These are phyloP conservation scores for Alternaria triticina DNA, from an alignment of 2,329 filamentous ascomycete species.

Conservation along the genomic window DNA sequence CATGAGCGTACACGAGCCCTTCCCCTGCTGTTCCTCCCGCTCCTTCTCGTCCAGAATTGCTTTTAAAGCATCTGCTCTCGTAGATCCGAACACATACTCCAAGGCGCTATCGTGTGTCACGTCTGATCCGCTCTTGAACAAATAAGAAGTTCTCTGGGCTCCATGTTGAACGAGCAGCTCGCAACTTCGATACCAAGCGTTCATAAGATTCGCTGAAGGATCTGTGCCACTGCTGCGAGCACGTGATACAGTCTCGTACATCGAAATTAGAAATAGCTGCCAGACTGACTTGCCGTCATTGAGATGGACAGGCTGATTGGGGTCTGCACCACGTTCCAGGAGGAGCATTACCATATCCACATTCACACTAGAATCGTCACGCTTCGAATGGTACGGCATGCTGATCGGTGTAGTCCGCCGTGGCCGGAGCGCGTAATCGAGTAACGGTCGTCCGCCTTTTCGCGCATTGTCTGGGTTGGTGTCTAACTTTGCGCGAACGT, in stretches of 20 bases:
- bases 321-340: slow-evolving; percentile 9
- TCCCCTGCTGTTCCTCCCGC: too few relatives aligned
- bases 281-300: slow-evolving; percentile 14
- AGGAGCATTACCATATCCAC: slow-evolving; percentile 17
- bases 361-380: slow-evolving; percentile 12
- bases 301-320: slow-evolving; percentile 14
- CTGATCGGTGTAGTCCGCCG: background rate
- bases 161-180: background rate
- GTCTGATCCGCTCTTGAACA: too few relatives aligned
- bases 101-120: too few relatives aligned
- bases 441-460: slow-evolving; percentile 11
- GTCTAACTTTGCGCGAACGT: slow-evolving; percentile 13
- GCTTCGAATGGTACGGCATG: slow-evolving; percentile 10
- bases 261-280: slow-evolving; percentile 12
- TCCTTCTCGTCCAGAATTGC: too few relatives aligned
- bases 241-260: background rate
- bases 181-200: background rate
- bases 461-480: background rate
- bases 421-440: slow-evolving; percentile 22
- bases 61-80: too few relatives aligned
- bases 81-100: too few relatives aligned
- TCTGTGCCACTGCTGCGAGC: background rate
- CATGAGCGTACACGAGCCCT: too few relatives aligned
- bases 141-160: background rate
- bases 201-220: background rate